phyloP scores from a whole-genome alignment of 441 rosid genomes.

The Mallotus repandus region DNA sequence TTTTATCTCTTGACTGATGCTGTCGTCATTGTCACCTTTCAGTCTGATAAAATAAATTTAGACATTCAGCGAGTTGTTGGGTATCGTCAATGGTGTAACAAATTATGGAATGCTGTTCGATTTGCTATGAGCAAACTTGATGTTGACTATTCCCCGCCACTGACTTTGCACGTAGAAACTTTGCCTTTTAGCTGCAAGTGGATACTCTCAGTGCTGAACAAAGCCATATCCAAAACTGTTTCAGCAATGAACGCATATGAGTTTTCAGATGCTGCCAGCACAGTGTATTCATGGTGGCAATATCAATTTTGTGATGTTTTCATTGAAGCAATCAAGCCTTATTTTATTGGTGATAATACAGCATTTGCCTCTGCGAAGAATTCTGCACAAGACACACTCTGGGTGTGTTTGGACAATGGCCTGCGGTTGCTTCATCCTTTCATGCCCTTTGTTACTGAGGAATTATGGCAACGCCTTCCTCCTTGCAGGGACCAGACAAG shows the following conservation, averaged over 20 bases:
- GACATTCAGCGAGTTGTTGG: constrained; percentile 96
- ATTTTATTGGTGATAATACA: constrained; percentile 61
- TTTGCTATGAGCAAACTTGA: constrained; percentile 96
- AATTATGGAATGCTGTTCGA: constrained; percentile 94
- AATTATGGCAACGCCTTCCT: constrained; percentile 95
- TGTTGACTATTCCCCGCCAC: constrained; percentile 56
- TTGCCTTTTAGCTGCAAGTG: constrained; percentile 88
- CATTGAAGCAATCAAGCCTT: constrained; percentile 87
- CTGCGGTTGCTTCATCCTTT: constrained; percentile 92
- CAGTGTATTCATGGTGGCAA: constrained; percentile 93
- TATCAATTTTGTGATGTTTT: constrained; percentile 92
- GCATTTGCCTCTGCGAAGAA: constrained; percentile 59
- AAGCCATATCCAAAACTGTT: constrained; percentile 62
- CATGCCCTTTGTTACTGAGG: constrained; percentile 95
- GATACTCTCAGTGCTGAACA: constrained; percentile 83
- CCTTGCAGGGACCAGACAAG: constrained; percentile 38
- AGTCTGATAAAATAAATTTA: constrained; percentile 93
- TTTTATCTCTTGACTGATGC: background rate
- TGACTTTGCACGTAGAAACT: constrained; percentile 33
- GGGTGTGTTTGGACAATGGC: constrained; percentile 89
- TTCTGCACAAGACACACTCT: constrained; percentile 64
- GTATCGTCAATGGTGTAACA: constrained; percentile 98
- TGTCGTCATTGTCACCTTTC: constrained; percentile 20
- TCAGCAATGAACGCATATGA: constrained; percentile 61
- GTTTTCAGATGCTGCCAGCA: constrained; percentile 74